Evolutionary conservation across 345 rosid species (phyloP), one percentile per base, ranked within the genome.

Genomic region (Euphorbia pulcherrima): DNA sequence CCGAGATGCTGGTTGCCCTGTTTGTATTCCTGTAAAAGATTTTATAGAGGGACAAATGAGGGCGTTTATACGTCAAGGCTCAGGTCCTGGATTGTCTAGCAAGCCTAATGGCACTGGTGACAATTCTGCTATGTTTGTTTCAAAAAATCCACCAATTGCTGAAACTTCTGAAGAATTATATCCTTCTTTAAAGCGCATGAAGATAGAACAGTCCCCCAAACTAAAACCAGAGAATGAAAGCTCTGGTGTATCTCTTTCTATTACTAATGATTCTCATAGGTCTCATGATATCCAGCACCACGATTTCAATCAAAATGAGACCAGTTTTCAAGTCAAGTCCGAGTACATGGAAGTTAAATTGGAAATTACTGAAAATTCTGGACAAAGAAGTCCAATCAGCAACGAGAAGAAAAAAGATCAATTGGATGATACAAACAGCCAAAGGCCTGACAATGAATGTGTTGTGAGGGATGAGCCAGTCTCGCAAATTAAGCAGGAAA

Each of bases 101-200:
- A 83, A 81, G 77, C 77, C 86, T 14, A 74, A 76, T 76, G 87
- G 81, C 69, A 28, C 79, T 57, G 75, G 77, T 39, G 83, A 76
- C 26, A 70, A 68, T 74, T 70, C 92, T 64, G 75, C 73, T 58
- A 81, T 76, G 67, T 60, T 64, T 66, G 65, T 77, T 64, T 64
- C 85, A 58, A 85, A 75, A 73, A 44, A 79, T 75, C 72, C 86
- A 57, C 59, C 75, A n/a, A 72, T 79, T 64, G 70, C 53, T 77
- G 85, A 85, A 67, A 69, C 72, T 59, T 82, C 79, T 40, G 92
- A 85, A 78, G 81, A 78, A 67, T 62, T 78, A 71, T 91, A 82
- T 23, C 97, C 96, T 68, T 79, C 97, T 64, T 23, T 78, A 24
- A 94, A 94, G 77, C 96, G 97, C 72, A 74, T 91, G 86, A 94